phyloP scores from a whole-genome alignment of 2,329 filamentous ascomycete species.

The Pseudofabraea citricarpa region DNA sequence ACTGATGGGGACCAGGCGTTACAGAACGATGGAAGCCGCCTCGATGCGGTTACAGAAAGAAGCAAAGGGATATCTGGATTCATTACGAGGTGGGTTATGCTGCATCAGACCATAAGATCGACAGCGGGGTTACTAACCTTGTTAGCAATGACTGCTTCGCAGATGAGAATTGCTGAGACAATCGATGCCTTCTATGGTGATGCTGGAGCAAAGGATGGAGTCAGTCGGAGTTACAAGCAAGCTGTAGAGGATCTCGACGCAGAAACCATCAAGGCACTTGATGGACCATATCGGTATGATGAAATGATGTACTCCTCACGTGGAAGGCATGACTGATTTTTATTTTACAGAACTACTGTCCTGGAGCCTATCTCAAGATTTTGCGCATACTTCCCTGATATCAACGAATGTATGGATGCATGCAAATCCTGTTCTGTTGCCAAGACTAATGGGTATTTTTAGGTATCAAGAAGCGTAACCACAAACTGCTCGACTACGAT shows the following conservation, averaged over 20 bases:
- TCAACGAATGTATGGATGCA: conserved; percentile 78
- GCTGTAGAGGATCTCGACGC: conserved; percentile 96
- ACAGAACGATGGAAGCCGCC: conserved; percentile 95
- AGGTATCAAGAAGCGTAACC: conserved; percentile 96
- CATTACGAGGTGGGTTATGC: conserved; percentile 72
- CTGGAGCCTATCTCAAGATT: conserved; percentile 93
- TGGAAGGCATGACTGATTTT: too few species aligned
- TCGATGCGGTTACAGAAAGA: conserved; percentile 92
- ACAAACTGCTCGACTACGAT: conserved; percentile 98
- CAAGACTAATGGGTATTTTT: conserved; percentile 15
- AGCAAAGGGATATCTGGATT: conserved; percentile 96
- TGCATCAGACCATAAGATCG: too few species aligned
- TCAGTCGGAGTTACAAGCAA: conserved; percentile 96
- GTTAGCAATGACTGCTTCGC: conserved; percentile 93
- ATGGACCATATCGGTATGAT: conserved; percentile 88
- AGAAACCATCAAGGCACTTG: conserved; percentile 96
- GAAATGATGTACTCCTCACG: too few species aligned
- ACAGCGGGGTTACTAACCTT: too few species aligned
- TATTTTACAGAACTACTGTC: conserved; percentile 75
- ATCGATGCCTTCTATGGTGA: conserved; percentile 99
- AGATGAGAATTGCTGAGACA: conserved; percentile 98
- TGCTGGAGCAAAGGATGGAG: conserved; percentile 87
- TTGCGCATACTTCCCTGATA: conserved; percentile 97
- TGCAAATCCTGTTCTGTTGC: neutral
- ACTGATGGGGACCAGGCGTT: conserved; percentile 57